phyloP scores from a whole-genome alignment of 2,329 filamentous ascomycete genomes.

The Colletotrichum lupini region DNA sequence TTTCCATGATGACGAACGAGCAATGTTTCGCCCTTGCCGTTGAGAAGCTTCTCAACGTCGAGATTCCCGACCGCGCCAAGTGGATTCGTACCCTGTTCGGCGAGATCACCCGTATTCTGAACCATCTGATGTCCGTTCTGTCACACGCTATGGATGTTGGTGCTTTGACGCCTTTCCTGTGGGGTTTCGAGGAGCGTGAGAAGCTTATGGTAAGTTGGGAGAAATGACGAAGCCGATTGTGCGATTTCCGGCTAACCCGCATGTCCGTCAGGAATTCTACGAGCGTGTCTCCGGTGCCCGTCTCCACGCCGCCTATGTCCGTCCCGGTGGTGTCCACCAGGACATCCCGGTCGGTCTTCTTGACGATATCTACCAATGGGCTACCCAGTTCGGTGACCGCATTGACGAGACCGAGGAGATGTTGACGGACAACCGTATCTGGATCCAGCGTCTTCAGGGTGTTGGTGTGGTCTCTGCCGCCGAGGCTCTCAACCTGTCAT shows the following conservation, averaged over 20 bases:
- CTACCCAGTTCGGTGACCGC: constrained; percentile 97
- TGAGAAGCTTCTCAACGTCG: constrained; percentile 97
- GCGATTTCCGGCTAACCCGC: neutral
- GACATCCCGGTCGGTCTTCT: constrained; percentile 93
- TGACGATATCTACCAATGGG: constrained; percentile 99
- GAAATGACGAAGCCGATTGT: neutral
- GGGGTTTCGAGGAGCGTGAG: constrained; percentile 99
- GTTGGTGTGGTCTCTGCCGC: constrained; percentile 91
- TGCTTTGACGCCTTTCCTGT: constrained; percentile 96
- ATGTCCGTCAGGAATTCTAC: constrained; percentile 86
- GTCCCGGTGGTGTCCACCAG: constrained; percentile 95
- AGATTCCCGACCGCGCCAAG: constrained; percentile 95
- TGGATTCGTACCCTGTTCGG: constrained; percentile 96
- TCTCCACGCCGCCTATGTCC: constrained; percentile 96
- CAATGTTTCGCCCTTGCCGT: constrained; percentile 96
- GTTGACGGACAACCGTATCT: constrained; percentile 99
- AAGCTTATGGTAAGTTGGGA: constrained; percentile 88
- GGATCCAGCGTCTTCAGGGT: constrained; percentile 92
- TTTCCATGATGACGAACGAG: constrained; percentile 99
- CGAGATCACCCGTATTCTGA: constrained; percentile 92
- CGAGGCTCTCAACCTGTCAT: constrained; percentile 97
- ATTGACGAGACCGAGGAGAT: constrained; percentile 99
- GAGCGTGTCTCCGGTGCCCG: constrained; percentile 98
- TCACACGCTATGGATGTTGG: constrained; percentile 99
- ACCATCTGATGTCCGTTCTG: constrained; percentile 97